Conservation (phyloP, 73 alveolate species). For the Paramecium sexaurelia region DNA sequence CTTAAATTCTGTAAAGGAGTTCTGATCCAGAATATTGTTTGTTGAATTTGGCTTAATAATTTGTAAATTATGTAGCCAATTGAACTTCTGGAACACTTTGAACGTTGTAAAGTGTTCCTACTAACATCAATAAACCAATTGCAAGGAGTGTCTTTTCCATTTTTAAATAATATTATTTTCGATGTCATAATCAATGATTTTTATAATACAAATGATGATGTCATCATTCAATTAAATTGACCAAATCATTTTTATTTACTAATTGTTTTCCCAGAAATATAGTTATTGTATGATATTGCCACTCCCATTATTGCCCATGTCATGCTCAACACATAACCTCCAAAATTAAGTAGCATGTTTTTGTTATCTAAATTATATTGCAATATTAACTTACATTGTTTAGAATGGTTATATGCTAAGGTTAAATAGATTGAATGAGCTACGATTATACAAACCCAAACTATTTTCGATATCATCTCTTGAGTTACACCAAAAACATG, state of each 20-base stretch:
- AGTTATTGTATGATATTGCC: background rate
- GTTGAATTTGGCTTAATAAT: background rate
- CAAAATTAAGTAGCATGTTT: background rate
- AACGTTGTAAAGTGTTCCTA: background rate
- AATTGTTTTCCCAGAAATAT: background rate
- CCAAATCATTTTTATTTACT: background rate
- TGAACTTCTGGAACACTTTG: background rate
- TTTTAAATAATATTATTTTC: background rate
- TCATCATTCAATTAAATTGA: background rate
- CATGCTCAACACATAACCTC: background rate
- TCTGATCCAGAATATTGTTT: background rate
- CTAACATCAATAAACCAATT: background rate
- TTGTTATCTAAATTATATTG: background rate
- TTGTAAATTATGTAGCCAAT: background rate
- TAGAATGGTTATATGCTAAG: background rate
- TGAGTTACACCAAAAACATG: background rate
- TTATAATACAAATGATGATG: background rate
- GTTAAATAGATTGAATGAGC: background rate
- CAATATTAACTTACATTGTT: background rate
- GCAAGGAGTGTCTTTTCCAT: background rate
- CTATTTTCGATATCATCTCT: background rate
- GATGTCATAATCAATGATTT: background rate
- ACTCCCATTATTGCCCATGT: conserved; percentile 19
- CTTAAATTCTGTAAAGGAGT: background rate
- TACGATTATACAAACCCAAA: background rate